Percentiles rank a stretch among this genome's conserved stretches.
Evolutionary conservation across 306 rosid genomes (phyloP).

Genomic region (Casuarina glauca): DNA sequence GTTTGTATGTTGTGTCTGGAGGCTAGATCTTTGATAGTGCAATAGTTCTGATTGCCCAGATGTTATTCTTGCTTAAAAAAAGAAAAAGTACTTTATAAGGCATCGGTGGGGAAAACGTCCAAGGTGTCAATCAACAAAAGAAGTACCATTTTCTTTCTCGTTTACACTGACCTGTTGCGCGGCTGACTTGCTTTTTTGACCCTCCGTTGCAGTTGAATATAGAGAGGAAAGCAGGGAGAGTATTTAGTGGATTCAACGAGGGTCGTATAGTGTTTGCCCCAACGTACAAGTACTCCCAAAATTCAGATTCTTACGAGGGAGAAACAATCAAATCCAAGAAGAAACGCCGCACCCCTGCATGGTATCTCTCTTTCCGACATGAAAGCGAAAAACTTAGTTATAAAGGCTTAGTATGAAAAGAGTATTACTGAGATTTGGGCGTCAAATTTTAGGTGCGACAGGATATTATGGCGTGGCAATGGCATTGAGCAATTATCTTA

Average conservation of each 20-base stretch:
- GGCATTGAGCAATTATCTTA: constrained; percentile 70
- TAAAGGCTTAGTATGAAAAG: not conserved
- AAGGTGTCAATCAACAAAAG: too few species aligned
- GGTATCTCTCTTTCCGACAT: constrained; percentile 35
- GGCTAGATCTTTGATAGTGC: too few species aligned
- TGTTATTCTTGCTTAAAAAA: too few species aligned
- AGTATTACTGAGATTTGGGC: not conserved
- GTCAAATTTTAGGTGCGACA: constrained; percentile 64
- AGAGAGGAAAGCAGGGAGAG: constrained; percentile 80
- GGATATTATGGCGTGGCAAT: constrained; percentile 80
- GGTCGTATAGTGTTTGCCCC: constrained; percentile 75
- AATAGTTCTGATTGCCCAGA: too few species aligned
- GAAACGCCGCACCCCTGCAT: constrained; percentile 90
- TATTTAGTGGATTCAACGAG: constrained; percentile 66
- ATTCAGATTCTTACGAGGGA: constrained; percentile 84
- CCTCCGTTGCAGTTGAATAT: constrained; percentile 55
- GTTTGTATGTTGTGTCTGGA: too few species aligned
- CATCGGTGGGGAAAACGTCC: too few species aligned
- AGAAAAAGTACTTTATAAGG: too few species aligned
- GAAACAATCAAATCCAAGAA: constrained; percentile 78
- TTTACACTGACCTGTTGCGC: not conserved
- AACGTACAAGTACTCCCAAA: constrained; percentile 78
- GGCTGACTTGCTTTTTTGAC: not conserved
- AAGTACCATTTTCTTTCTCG: too few species aligned
- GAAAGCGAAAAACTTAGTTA: not conserved